Evolutionary conservation across 169 alveolate genomes (phyloP).

Genomic region (Cystoisospora suis): DNA sequence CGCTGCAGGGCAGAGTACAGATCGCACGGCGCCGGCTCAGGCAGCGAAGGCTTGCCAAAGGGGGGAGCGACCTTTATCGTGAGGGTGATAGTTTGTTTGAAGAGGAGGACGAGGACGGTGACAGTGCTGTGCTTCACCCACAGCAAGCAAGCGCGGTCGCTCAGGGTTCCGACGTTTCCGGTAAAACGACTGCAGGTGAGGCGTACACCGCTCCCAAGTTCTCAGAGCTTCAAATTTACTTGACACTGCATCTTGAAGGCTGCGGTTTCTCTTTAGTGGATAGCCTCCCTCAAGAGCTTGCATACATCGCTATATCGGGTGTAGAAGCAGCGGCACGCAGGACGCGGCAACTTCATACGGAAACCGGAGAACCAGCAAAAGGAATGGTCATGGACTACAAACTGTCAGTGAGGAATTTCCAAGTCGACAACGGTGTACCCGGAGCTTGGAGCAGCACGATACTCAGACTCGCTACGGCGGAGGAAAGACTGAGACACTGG

Average conservation of each 20-base stretch:
- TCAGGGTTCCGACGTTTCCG: too few relatives aligned
- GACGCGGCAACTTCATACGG: neutral
- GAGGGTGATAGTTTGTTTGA: too few relatives aligned
- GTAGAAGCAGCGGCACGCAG: conserved; percentile 23
- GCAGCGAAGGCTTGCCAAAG: too few relatives aligned
- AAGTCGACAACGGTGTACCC: conserved; percentile 54
- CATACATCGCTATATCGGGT: conserved; percentile 48
- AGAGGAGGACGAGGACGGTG: too few relatives aligned
- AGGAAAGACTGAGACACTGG: conserved; percentile 43
- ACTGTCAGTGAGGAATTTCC: conserved; percentile 28
- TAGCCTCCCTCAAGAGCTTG: conserved; percentile 61
- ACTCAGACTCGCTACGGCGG: conserved; percentile 54
- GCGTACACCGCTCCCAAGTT: neutral
- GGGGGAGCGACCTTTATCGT: too few relatives aligned
- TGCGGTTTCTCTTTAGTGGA: conserved; percentile 58
- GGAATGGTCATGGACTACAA: conserved; percentile 15
- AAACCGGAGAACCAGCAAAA: neutral
- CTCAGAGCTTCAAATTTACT: neutral
- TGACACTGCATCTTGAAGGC: conserved; percentile 28
- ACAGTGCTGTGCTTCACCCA: too few relatives aligned
- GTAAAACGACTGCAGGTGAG: too few relatives aligned
- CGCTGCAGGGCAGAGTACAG: too few relatives aligned
- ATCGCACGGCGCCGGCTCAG: too few relatives aligned
- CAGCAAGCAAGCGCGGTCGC: too few relatives aligned
- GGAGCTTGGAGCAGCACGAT: conserved; percentile 50